Evolutionary conservation across 1,284 basidiomycete genomes (phyloP), one percentile per base, ranked within the genome.

Genomic region (Heliocybe sulcata): DNA sequence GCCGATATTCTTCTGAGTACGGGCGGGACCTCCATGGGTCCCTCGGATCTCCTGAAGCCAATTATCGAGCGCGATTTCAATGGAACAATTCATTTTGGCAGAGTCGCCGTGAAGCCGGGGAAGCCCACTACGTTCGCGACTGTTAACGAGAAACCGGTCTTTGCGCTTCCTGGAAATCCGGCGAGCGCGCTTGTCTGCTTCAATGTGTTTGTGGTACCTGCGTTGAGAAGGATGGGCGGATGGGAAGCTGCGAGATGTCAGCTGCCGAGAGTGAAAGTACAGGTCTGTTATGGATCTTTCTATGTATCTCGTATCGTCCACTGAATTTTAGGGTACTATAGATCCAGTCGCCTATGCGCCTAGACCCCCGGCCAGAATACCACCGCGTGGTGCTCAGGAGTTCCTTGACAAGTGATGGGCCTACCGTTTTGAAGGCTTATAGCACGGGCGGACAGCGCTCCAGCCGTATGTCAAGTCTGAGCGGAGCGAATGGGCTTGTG

Each of bases 11-110:
- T 94, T 9, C 69, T 95, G 10, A 90, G 90, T 0, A 95, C 92
- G 0, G 92, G 93, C 11, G 92, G 92, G 2, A 94, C 92, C 1
- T 91, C 88, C 3, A 95, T 95, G 92, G 92, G 92, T 1, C 81
- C 92, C 10, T 83, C 83, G 1, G 92, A 95, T 66, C 75, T 94
- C 26, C 70, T 95, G 49, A 94, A 95, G 66, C 92, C 93, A 1
- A 80, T 94, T 54, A 86, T 95, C 57, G 93, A 95, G 68, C 80
- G 85, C 19, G 76, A 87, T 29, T 79, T 94, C 51, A 64, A 74
- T 12, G 92, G 90, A 0, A 83, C 77, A 1, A 77, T 93, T 14
- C 88, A 92, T 63, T 93, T 94, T 65, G 92, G 92, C 1, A 76
- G 92, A 1, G 81, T 85, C 52, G 77, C 76, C 23, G 47, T 49